phyloP scores from a whole-genome alignment of 1,284 basidiomycete species.

The Malassezia restricta region DNA sequence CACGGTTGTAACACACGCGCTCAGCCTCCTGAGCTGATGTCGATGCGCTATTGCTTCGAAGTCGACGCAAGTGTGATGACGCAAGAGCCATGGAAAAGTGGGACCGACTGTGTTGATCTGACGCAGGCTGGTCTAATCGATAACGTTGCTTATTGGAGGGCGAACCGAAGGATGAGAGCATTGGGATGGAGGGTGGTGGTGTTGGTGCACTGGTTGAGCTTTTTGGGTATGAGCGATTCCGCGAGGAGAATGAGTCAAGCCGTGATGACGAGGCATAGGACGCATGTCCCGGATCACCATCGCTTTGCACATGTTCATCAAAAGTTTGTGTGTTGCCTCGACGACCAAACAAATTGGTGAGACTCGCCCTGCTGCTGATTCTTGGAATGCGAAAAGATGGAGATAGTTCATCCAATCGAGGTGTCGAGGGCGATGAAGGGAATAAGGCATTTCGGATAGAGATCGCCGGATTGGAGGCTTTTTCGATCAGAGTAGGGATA shows the following conservation, averaged over 20 bases:
- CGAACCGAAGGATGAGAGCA: background rate
- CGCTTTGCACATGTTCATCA: background rate
- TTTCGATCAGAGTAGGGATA: slow-evolving; percentile 32
- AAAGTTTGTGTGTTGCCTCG: background rate
- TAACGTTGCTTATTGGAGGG: background rate
- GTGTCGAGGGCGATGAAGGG: background rate
- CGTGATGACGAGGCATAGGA: background rate
- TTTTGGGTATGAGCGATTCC: background rate
- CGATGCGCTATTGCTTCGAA: slow-evolving; percentile 12
- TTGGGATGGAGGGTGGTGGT: background rate
- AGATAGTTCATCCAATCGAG: background rate
- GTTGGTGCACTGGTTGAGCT: background rate
- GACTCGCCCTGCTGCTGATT: background rate
- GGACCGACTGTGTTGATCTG: background rate
- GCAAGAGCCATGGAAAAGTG: background rate
- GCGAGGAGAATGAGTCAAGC: background rate
- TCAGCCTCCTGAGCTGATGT: background rate
- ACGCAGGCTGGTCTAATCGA: background rate
- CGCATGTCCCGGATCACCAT: too few species aligned
- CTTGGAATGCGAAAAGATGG: slow-evolving; percentile 2
- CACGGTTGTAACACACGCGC: background rate
- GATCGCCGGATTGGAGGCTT: slow-evolving; percentile 32
- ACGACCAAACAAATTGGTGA: slow-evolving; percentile 5
- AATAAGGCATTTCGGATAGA: slow-evolving; percentile 29
- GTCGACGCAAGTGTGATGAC: background rate